Base-by-base conservation (phyloP, 208 protist species). In the Trichomonas gallinae region DNA sequence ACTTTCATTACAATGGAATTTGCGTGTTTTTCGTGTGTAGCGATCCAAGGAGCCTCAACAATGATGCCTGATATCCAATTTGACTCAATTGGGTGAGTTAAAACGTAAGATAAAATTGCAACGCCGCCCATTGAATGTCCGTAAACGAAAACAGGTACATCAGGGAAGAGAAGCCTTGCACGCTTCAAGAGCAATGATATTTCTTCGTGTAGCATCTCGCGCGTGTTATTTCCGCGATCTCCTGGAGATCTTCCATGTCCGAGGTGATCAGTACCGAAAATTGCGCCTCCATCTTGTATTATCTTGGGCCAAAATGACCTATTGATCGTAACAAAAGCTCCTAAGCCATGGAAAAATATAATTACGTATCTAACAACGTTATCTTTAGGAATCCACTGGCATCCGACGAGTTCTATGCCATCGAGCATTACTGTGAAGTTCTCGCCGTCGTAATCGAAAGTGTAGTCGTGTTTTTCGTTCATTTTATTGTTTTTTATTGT, bases 401-500 rank as follows among this genome's bases (percentile, higher is more conserved):
- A 93, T 34, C 87, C 87, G 3, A 58, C 45, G 6, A 93, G 26
- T 10, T 51, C 87, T 17, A 26, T 13, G 15, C 87, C 87, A 26
- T 93, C 26, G n/a, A 93, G 44, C 17, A n/a, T 34, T 9, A 36
- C 51, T 38, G 40, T 51, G 44, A 93, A 93, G 44, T 93, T 51
- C 51, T 93, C 87, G 6, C 87, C 87, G 38, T 93, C 87, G 46
- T 89, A 89, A 89, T 89, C 83, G 23, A 89, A 89, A 26, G 38
- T 44, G 31, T 89, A 89, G 26, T 89, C 83, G 34, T 72, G 58
- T 72, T 72, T 72, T 72, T 72, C 58, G 21, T 72, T n/a, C 58
- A 72, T 72, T 72, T 72, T 72, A 31, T 51, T 51, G 46, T n/a
- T n/a, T n/a, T n/a, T 51, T 51, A 51, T 51, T 13, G 46, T 51